A percentile compares a stretch with the other conserved stretches of the same genome.
Evolutionary conservation across 2,329 filamentous ascomycete species (phyloP).

Genomic region (Sodiomyces alkalinus): DNA sequence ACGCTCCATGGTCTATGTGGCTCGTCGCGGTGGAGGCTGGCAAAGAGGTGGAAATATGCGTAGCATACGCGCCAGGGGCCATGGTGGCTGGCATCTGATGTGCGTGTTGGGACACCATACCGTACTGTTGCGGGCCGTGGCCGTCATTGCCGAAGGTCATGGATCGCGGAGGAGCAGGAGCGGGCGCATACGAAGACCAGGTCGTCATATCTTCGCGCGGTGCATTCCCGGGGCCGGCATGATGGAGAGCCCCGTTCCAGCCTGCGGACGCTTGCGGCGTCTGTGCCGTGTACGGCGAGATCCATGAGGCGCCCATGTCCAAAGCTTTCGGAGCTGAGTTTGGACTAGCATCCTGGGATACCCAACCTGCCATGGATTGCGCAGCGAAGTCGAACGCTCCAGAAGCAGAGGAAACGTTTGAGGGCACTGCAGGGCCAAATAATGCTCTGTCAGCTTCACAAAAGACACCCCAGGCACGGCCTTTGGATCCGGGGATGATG

Average conservation of each 20-base stretch:
- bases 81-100: no score
- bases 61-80: no score
- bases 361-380: slow-evolving; percentile 26
- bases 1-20: no score
- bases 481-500: slow-evolving; percentile 23
- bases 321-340: slow-evolving; percentile 23
- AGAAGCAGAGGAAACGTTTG: slow-evolving; percentile 14
- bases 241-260: slow-evolving; percentile 24
- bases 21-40: no score
- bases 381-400: slow-evolving; percentile 22
- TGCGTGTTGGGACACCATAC: slow-evolving; percentile 21
- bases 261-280: slow-evolving; percentile 20
- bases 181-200: slow-evolving; percentile 29
- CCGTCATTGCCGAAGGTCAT: slow-evolving; percentile 32
- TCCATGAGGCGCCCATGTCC: slow-evolving; percentile 31
- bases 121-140: slow-evolving; percentile 22
- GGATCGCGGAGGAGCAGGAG: slow-evolving; percentile 25
- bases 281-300: slow-evolving; percentile 31
- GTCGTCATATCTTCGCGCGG: slow-evolving; percentile 27
- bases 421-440: no score
- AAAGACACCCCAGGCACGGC: slow-evolving; percentile 19
- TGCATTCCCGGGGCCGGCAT: slow-evolving; percentile 20
- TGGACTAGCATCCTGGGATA: slow-evolving; percentile 24
- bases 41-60: no score
- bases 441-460: no score